Percentiles rank a stretch among this genome's conserved stretches.
Conservation (phyloP, 768 basidiomycete species). For the Tylopilus sp. region DNA sequence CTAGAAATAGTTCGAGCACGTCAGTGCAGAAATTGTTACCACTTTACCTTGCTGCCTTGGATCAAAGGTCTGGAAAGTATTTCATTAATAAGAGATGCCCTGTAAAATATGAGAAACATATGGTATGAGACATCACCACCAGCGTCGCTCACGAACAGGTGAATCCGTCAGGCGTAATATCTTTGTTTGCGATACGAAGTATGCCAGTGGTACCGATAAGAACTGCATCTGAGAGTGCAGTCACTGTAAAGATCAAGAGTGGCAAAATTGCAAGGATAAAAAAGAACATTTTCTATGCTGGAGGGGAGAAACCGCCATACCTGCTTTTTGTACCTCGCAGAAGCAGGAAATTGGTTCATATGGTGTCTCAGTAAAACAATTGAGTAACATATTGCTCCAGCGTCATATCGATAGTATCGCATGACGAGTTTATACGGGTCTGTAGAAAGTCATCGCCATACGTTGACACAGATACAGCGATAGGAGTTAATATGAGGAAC, state of each 20-base stretch:
- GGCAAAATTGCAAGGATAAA: conserved; percentile 1
- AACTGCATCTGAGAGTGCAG: neutral
- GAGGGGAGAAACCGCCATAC: neutral
- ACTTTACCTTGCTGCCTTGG: neutral
- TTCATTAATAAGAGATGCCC: neutral
- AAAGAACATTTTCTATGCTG: neutral
- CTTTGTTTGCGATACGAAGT: neutral
- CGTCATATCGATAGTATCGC: neutral
- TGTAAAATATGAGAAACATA: neutral
- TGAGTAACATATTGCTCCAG: neutral
- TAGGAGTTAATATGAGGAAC: neutral
- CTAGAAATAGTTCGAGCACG: neutral
- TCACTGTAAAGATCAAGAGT: neutral
- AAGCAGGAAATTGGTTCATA: neutral
- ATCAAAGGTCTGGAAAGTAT: neutral
- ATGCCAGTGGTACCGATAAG: conserved; percentile 14
- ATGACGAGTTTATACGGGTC: neutral
- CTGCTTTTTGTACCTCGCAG: neutral
- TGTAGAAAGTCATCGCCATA: neutral
- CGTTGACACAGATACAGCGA: neutral
- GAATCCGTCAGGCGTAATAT: neutral
- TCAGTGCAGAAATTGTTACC: neutral
- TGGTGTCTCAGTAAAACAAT: neutral
- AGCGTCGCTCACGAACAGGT: neutral
- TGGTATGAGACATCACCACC: too few species aligned